A percentile compares a stretch with the other conserved stretches of the same genome.
Evolutionary conservation across 352 stramenopile species (phyloP).

Genomic region (Pythium plurisporium): DNA sequence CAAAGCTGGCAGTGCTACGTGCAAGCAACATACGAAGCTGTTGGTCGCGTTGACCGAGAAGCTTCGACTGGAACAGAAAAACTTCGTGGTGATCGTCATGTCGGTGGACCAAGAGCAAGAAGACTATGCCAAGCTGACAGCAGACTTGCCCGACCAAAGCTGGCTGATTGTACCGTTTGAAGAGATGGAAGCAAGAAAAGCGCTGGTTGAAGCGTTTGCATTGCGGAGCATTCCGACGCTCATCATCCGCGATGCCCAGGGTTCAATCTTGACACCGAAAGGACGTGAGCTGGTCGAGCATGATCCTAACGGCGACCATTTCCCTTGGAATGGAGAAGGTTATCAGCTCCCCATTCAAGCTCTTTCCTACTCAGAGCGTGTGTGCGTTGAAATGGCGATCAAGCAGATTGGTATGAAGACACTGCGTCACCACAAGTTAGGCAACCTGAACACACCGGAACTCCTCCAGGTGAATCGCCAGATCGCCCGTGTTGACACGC

Average conservation of each 20-base stretch:
- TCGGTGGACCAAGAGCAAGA: conserved; percentile 65
- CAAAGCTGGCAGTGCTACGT: conserved; percentile 36
- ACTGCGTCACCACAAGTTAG: conserved; percentile 43
- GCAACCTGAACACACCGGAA: conserved; percentile 33
- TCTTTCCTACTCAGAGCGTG: conserved; percentile 52
- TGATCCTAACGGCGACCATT: conserved; percentile 55
- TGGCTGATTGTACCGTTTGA: conserved; percentile 76
- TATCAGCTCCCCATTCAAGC: conserved; percentile 51
- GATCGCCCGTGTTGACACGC: conserved; percentile 41
- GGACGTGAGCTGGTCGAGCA: conserved; percentile 60
- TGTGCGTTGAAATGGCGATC: conserved; percentile 56
- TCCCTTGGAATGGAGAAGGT: conserved; percentile 52
- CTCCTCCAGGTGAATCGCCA: conserved; percentile 50
- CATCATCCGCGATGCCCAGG: conserved; percentile 52
- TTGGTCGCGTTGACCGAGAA: conserved; percentile 45
- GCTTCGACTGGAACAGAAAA: conserved; percentile 35
- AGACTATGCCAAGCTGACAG: conserved; percentile 47
- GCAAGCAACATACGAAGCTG: conserved; percentile 48
- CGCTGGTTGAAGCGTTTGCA: conserved; percentile 61
- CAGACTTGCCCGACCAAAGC: conserved; percentile 44
- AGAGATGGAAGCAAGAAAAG: conserved; percentile 64
- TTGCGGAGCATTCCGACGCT: conserved; percentile 55
- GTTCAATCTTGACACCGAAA: conserved; percentile 62
- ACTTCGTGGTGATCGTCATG: conserved; percentile 71
- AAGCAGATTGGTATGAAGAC: conserved; percentile 80